Conservation (phyloP, 306 rosid genomes). For the Pachyrhizus erosus region DNA sequence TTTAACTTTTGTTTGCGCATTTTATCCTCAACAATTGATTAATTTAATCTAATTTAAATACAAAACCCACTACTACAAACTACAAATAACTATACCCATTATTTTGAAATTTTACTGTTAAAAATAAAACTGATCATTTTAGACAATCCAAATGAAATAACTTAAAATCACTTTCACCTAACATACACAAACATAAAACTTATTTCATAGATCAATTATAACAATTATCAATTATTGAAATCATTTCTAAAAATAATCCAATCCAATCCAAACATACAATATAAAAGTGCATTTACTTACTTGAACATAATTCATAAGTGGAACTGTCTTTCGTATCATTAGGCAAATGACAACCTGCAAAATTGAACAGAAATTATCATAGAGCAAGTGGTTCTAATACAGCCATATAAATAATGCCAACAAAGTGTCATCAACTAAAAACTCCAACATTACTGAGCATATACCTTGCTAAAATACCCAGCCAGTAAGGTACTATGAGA, state of each 20-base stretch:
- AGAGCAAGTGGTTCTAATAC: constrained; percentile 12
- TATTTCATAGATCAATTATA: not conserved
- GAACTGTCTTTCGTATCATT: constrained; percentile 90
- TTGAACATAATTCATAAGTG: constrained; percentile 94
- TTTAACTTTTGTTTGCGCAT: not conserved
- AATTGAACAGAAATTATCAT: constrained; percentile 30
- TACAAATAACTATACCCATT: not conserved
- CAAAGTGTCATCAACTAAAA: constrained; percentile 26
- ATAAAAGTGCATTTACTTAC: constrained; percentile 57
- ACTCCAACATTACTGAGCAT: constrained; percentile 31
- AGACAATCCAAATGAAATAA: not conserved
- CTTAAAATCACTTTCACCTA: not conserved
- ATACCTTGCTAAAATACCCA: constrained; percentile 98
- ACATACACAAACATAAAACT: not conserved
- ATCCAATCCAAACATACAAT: not conserved
- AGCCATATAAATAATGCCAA: not conserved
- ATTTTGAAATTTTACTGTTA: not conserved
- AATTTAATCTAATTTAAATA: not conserved
- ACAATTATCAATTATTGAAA: not conserved
- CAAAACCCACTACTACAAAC: not conserved
- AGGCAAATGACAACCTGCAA: constrained; percentile 88
- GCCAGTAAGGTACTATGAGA: constrained; percentile 80
- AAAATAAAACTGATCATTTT: not conserved
- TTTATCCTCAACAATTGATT: not conserved
- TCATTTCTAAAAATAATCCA: not conserved